These are phyloP conservation scores for Kewa caespitosa DNA, from an alignment of 179 eudicot species.

Conservation along the genomic window DNA sequence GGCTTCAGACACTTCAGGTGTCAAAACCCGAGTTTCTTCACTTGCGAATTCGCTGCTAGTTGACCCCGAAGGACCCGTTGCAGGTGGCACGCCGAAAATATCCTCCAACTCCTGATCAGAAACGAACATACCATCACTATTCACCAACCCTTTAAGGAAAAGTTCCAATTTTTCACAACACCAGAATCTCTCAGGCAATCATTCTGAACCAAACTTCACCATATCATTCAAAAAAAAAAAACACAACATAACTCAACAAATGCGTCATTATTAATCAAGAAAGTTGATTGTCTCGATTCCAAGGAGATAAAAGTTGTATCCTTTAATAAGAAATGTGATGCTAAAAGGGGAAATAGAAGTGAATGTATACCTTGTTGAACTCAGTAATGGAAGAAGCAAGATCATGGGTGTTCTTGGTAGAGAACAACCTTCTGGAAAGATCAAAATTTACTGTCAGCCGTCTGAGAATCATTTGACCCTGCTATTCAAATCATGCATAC, in stretches of 20 bases:
- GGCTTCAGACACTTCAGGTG: slow-evolving; percentile 27
- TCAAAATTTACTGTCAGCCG: slow-evolving; percentile 11
- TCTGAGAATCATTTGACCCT: slow-evolving; percentile 23
- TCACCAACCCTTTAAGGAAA: neutral
- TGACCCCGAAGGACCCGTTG: slow-evolving; percentile 48
- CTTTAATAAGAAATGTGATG: neutral
- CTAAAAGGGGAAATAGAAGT: neutral
- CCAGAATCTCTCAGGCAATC: no score
- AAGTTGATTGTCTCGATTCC: no score
- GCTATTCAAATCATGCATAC: neutral
- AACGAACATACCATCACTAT: neutral
- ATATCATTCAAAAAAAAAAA: no score
- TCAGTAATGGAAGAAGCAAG: slow-evolving; percentile 54
- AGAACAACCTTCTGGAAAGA: slow-evolving; percentile 24
- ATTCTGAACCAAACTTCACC: no score
- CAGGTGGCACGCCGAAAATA: slow-evolving; percentile 69
- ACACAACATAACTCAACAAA: no score
- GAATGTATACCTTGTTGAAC: slow-evolving; percentile 61
- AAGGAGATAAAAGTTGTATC: no score
- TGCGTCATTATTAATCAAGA: no score
- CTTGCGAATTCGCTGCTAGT: slow-evolving; percentile 18
- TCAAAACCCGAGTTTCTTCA: slow-evolving; percentile 36
- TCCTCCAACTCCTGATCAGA: slow-evolving; percentile 64
- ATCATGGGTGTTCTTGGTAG: slow-evolving; percentile 39
- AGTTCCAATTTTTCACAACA: no score